Evolutionary conservation across 1,139 yeast species (phyloP).

Genomic region (Protomyces lactucae-debilis): DNA sequence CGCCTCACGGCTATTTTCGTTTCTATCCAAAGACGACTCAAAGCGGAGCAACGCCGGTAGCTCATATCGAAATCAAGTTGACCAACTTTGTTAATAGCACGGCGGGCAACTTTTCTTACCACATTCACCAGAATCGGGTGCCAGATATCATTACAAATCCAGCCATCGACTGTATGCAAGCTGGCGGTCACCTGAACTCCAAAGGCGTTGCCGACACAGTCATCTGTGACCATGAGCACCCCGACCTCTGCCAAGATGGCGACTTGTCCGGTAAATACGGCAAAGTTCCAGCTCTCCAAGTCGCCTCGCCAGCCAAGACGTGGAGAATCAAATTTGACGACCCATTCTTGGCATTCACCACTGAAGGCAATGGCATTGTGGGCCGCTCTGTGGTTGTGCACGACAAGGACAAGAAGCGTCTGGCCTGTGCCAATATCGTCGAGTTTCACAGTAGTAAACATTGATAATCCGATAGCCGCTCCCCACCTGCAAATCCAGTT

Average conservation of each 20-base stretch:
- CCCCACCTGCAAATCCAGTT: no score
- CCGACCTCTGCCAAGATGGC: slow-evolving; percentile 8
- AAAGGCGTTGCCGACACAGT: background rate
- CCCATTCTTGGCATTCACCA: background rate
- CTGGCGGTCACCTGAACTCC: slow-evolving; percentile 13
- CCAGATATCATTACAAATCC: background rate
- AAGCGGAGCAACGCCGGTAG: background rate
- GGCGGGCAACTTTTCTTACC: slow-evolving; percentile 2
- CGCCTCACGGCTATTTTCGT: background rate
- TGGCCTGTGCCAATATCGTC: slow-evolving; percentile 17
- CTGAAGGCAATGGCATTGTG: background rate
- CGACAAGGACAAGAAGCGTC: slow-evolving; percentile 6
- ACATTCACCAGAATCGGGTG: slow-evolving; percentile 7
- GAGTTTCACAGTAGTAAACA: background rate
- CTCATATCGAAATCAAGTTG: slow-evolving; percentile 2
- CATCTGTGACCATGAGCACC: background rate
- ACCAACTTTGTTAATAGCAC: background rate
- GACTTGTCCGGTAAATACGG: slow-evolving; percentile 14
- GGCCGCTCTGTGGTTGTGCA: slow-evolving; percentile 15
- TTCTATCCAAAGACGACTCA: background rate
- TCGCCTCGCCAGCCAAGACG: background rate
- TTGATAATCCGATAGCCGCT: no score
- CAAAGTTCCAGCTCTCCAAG: background rate
- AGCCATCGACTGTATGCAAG: slow-evolving; percentile 2
- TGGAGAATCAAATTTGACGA: background rate